Base-by-base conservation (phyloP, 495 filamentous ascomycete genomes). In the Ramalina intermedia region DNA sequence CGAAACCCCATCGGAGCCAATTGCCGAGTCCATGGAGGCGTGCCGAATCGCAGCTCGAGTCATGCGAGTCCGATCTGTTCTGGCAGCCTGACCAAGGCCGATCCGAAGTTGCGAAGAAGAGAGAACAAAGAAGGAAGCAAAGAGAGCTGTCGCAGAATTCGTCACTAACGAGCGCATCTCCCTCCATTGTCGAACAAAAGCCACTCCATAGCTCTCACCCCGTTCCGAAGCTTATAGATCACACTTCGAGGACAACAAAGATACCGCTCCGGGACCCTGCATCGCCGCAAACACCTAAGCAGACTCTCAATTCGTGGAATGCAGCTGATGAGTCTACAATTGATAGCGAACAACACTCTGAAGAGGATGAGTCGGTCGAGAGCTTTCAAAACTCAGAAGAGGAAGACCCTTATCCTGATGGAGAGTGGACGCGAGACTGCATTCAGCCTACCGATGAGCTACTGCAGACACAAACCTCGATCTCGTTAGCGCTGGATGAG, bases 11-110 rank as follows among this genome's bases (percentile, higher is more conserved):
- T 18, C 58, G 67, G 23, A 56, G 61, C 27, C 66, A 67, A 51
- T 40, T 71, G 21, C 68, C 67, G 11, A 65, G 61, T 23, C 68
- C 68, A 2, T 71, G 68, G 68, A 64, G 53, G 39, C 65, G 65
- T 16, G 16, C 5, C 21, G 57, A 61, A 0, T 56, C 50, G 37
- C 46, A 64, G 47, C 62, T 67, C 43, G 18, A 54, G 8, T 68
- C 66, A 41, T 47, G 43, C 16, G 54, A 56, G 13, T 44, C 57
- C 17, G 51, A 56, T 33, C 47, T 52, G 4, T 56, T 54, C 24
- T 54, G 54, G 50, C 47, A 56, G 41, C 50, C 51, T 11, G 46
- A 49, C 24, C n/a, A 42, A 17, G 41, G 17, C 9, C 37, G 45
- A 35, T 14, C 37, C 14, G 44, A 41, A 13, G 33, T 17, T 35